Evolutionary conservation across 495 filamentous ascomycete genomes (phyloP).

Genomic region (Jackrogersella multiformis): DNA sequence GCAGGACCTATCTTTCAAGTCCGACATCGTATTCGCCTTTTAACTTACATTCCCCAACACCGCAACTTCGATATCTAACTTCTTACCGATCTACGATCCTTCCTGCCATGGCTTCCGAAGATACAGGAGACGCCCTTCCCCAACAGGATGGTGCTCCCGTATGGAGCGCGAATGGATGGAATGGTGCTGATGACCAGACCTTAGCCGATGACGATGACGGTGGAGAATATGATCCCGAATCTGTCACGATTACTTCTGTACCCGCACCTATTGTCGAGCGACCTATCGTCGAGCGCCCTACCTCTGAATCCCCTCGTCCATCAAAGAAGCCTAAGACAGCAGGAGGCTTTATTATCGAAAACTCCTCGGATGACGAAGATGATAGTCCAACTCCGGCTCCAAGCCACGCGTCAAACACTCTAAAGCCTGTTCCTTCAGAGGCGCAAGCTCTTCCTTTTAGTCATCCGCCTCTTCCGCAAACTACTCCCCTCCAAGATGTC

Average conservation of each 20-base stretch:
- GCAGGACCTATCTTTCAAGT: neutral
- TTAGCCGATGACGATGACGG: conserved; percentile 52
- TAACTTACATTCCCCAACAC: neutral
- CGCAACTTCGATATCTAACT: neutral
- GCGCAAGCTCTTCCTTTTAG: conserved; percentile 19
- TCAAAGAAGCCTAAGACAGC: conserved; percentile 72
- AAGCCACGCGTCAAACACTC: conserved; percentile 1
- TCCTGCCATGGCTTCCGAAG: conserved; percentile 48
- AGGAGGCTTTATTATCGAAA: conserved; percentile 78
- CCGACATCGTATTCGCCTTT: neutral
- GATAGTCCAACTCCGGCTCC: conserved; percentile 38
- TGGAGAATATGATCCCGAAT: conserved; percentile 62
- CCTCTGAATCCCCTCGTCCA: conserved; percentile 47
- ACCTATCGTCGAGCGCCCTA: conserved; percentile 41
- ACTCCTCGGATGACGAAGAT: conserved; percentile 71
- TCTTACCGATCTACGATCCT: neutral
- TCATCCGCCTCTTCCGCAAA: conserved; percentile 43
- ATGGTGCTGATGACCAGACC: conserved; percentile 47
- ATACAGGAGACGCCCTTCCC: conserved; percentile 46
- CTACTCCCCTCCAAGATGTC: conserved; percentile 36
- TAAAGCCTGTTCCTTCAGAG: conserved; percentile 32
- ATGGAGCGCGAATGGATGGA: conserved; percentile 63
- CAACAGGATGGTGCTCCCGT: conserved; percentile 44
- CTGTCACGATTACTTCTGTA: conserved; percentile 50
- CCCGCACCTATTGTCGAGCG: conserved; percentile 44